Percentiles rank a stretch among this genome's conserved stretches.
phyloP scores from a whole-genome alignment of 2,329 filamentous ascomycete species.

The Alternaria arbusti region DNA sequence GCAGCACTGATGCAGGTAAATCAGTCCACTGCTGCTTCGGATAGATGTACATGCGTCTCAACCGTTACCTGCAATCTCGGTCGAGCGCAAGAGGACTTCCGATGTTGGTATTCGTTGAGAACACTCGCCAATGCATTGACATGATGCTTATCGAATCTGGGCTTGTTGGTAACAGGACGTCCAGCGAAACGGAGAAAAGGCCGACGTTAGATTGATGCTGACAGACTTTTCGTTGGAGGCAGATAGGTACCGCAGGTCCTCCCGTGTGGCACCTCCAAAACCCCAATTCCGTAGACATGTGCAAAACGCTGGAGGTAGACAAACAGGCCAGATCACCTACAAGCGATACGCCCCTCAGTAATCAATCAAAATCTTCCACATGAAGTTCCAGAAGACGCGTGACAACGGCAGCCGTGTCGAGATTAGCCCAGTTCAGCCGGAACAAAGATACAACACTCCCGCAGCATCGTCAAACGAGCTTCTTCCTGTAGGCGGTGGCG shows the following conservation, averaged over 20 bases:
- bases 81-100: background rate
- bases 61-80: background rate
- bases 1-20: background rate
- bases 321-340: background rate
- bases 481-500: conserved; percentile 23
- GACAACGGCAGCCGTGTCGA: background rate
- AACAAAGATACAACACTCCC: conserved; percentile 18
- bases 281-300: background rate
- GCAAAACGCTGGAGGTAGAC: background rate
- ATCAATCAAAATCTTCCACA: background rate
- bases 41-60: background rate
- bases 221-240: background rate
- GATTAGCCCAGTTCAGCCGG: conserved; percentile 19
- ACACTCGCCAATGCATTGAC: background rate
- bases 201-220: background rate
- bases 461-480: conserved; percentile 8
- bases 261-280: conserved; percentile 1
- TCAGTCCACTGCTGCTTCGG: background rate
- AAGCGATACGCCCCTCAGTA: conserved; percentile 1
- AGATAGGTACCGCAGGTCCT: conserved; percentile 8
- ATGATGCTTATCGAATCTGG: background rate
- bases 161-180: background rate
- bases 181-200: background rate
- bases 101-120: background rate
- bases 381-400: background rate